Evolutionary conservation across 768 basidiomycete species (phyloP).

Genomic region (Podaxis carcinomalis): DNA sequence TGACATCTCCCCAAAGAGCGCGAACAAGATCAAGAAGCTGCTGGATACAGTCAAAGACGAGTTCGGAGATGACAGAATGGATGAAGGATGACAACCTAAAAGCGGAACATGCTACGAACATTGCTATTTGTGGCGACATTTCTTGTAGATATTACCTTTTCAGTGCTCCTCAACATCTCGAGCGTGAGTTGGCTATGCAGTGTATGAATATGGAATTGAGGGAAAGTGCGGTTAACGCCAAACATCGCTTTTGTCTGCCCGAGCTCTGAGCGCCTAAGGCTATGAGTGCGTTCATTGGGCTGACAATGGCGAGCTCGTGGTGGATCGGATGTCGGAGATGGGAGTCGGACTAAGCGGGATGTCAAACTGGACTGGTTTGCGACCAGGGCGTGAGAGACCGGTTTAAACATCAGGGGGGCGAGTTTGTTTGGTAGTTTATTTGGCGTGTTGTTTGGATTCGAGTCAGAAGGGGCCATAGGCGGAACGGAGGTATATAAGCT

Average conservation of each 20-base stretch:
- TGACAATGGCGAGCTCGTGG: neutral
- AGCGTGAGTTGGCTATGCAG: constrained; percentile 2
- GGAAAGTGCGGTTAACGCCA: neutral
- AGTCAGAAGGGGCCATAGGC: constrained; percentile 15
- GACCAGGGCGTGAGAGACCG: constrained; percentile 1
- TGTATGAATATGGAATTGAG: constrained; percentile 9
- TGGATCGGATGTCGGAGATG: constrained; percentile 3
- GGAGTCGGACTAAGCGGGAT: neutral
- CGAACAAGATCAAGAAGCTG: constrained; percentile 77
- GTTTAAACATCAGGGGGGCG: constrained; percentile 6
- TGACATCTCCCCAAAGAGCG: constrained; percentile 90
- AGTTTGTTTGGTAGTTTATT: constrained; percentile 16
- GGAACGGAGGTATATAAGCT: constrained; percentile 21
- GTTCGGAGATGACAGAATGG: constrained; percentile 61
- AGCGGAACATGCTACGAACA: constrained; percentile 9
- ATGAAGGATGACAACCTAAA: constrained; percentile 53
- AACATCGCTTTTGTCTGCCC: neutral
- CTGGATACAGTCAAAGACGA: constrained; percentile 68
- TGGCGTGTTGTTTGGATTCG: constrained; percentile 14
- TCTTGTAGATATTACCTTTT: constrained; percentile 25
- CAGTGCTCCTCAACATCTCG: neutral
- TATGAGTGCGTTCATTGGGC: neutral
- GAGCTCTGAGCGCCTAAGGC: neutral
- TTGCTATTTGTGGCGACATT: constrained; percentile 27
- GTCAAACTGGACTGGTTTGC: constrained; percentile 10